Conservation (phyloP, 768 basidiomycete species). For the Psilocybe azurescens region DNA sequence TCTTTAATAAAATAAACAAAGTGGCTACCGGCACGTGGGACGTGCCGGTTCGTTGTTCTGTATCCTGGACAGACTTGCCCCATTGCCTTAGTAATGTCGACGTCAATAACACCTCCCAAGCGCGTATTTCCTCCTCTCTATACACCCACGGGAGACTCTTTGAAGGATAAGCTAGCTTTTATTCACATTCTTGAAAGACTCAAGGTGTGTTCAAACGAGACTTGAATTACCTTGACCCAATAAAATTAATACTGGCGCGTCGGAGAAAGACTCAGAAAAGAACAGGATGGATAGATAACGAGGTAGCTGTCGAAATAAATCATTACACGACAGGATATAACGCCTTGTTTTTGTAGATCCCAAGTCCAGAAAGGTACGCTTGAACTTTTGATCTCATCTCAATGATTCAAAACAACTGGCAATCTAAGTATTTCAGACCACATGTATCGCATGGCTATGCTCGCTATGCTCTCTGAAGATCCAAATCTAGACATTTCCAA, state of each 20-base stretch:
- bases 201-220: constrained; percentile 58
- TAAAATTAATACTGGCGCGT: background rate
- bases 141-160: constrained; percentile 51
- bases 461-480: constrained; percentile 88
- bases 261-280: constrained; percentile 83
- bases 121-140: constrained; percentile 66
- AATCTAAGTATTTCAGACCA: constrained; percentile 85
- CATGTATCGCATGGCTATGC: constrained; percentile 97
- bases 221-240: background rate
- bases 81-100: background rate
- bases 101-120: background rate
- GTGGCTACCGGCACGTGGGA: background rate
- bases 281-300: constrained; percentile 92
- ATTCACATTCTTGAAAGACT: constrained; percentile 88
- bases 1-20: too few relatives aligned
- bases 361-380: constrained; percentile 79
- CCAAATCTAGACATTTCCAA: constrained; percentile 72
- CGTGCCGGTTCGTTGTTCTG: too few relatives aligned
- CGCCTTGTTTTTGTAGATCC: constrained; percentile 55
- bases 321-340: background rate
- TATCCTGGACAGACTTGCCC: too few relatives aligned
- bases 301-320: constrained; percentile 45
- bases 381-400: background rate
- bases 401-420: background rate
- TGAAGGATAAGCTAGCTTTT: constrained; percentile 81